Conservation (phyloP, 2,329 filamentous ascomycete species). For the Cordyceps sp. region DNA sequence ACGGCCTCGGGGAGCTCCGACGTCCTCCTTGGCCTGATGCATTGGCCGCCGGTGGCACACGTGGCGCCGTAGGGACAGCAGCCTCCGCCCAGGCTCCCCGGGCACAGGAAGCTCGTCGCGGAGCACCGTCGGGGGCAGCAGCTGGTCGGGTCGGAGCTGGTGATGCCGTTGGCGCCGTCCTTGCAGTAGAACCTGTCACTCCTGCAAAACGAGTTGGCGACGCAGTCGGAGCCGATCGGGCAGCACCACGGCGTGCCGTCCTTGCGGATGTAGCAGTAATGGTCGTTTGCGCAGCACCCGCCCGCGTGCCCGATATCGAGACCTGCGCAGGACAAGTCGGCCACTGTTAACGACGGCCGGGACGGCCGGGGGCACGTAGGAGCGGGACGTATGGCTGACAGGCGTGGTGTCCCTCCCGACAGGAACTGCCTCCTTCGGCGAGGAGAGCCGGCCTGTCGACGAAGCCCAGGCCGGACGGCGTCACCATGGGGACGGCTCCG, state of each 20-base stretch:
- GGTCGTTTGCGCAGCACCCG: conserved; percentile 24
- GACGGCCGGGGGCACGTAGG: no score
- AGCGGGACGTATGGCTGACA: conserved; percentile 16
- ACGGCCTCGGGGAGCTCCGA: conserved; percentile 5
- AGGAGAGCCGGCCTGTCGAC: conserved; percentile 12
- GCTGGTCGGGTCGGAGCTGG: conserved; percentile 11
- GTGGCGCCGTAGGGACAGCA: conserved; percentile 30
- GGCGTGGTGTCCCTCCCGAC: conserved; percentile 12
- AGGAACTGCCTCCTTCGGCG: conserved; percentile 11
- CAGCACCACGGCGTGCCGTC: conserved; percentile 21
- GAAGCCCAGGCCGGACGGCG: background rate
- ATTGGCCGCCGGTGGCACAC: conserved; percentile 21
- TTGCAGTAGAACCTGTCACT: conserved; percentile 17
- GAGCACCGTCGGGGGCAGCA: conserved; percentile 25
- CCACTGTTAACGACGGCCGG: no score
- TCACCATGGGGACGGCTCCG: background rate
- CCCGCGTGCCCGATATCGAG: conserved; percentile 21
- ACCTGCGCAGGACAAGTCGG: conserved; percentile 12
- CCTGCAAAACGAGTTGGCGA: conserved; percentile 17
- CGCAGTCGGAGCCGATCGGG: conserved; percentile 23
- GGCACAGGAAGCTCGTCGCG: conserved; percentile 26
- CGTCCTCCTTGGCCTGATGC: conserved; percentile 14
- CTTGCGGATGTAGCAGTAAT: conserved; percentile 27
- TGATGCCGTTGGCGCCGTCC: conserved; percentile 6
- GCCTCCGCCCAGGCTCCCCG: conserved; percentile 23